A percentile compares a stretch with the other conserved stretches of the same genome.
Conservation (phyloP, 2,329 filamentous ascomycete genomes). For the Calcarisporium arbuscula region DNA sequence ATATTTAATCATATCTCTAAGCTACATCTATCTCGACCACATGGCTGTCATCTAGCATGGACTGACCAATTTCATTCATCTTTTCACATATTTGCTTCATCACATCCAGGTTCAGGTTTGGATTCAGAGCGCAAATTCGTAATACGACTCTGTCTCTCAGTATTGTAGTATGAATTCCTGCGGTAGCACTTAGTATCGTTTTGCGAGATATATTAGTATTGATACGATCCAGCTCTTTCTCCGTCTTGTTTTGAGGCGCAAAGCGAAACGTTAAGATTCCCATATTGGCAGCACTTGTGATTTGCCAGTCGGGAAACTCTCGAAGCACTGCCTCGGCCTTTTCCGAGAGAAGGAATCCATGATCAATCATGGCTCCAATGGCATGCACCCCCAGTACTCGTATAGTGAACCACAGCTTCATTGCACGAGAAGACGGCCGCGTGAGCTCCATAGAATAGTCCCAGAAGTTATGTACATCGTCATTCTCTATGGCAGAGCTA, state of each 20-base stretch:
- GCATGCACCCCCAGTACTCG: slow-evolving; percentile 14
- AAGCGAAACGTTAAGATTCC: slow-evolving; percentile 17
- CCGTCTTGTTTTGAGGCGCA: neutral
- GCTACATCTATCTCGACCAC: no score
- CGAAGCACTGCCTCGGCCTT: slow-evolving; percentile 13
- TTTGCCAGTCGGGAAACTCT: slow-evolving; percentile 14
- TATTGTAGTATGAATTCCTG: slow-evolving; percentile 10
- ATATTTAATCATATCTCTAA: no score
- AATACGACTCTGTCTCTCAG: slow-evolving; percentile 8
- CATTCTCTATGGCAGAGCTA: slow-evolving; percentile 17
- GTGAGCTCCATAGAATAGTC: slow-evolving; percentile 19
- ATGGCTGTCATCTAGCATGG: no score
- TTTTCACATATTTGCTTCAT: no score
- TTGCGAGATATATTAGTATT: slow-evolving; percentile 7
- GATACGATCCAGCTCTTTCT: slow-evolving; percentile 5
- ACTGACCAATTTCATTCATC: no score
- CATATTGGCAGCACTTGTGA: slow-evolving; percentile 15
- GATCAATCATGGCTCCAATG: slow-evolving; percentile 17
- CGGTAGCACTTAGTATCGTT: slow-evolving; percentile 6
- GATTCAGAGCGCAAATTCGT: slow-evolving; percentile 12
- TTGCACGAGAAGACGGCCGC: slow-evolving; percentile 14
- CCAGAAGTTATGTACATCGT: slow-evolving; percentile 19
- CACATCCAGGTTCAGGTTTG: no score
- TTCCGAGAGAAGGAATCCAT: slow-evolving; percentile 16
- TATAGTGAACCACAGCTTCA: slow-evolving; percentile 21